These are phyloP conservation scores for Crithidia expoeki DNA, from an alignment of 208 protist genomes.

Conservation along the genomic window DNA sequence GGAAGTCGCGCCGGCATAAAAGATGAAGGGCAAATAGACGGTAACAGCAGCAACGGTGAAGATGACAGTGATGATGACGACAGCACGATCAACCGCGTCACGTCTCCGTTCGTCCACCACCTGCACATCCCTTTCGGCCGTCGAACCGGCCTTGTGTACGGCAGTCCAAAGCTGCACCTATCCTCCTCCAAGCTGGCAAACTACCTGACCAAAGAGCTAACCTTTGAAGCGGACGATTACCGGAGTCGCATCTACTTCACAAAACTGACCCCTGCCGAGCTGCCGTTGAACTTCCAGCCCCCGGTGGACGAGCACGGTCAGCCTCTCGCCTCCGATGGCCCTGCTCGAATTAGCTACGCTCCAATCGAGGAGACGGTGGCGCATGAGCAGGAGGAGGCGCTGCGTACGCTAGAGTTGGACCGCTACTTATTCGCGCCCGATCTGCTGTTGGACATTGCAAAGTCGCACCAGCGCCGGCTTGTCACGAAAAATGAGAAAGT, in stretches of 20 bases:
- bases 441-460: slow-evolving; percentile 79
- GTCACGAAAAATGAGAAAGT: slow-evolving; percentile 72
- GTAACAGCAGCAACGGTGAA: background rate
- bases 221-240: slow-evolving; percentile 77
- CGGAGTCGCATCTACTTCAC: slow-evolving; percentile 81
- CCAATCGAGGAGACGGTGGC: slow-evolving; percentile 57
- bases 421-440: slow-evolving; percentile 86
- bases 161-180: slow-evolving; percentile 62
- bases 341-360: slow-evolving; percentile 22
- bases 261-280: slow-evolving; percentile 16
- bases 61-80: slow-evolving; percentile 26
- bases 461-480: slow-evolving; percentile 71
- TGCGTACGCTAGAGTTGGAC: slow-evolving; percentile 74
- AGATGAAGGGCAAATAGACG: too few relatives aligned
- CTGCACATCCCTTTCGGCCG: slow-evolving; percentile 82
- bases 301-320: background rate
- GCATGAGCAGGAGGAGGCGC: slow-evolving; percentile 62
- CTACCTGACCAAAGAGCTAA: slow-evolving; percentile 57
- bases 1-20: too few relatives aligned
- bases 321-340: background rate
- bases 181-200: slow-evolving; percentile 55
- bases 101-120: slow-evolving; percentile 68
- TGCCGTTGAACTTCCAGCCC: slow-evolving; percentile 8
- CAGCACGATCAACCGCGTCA: slow-evolving; percentile 40
- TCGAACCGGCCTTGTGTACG: slow-evolving; percentile 83